Conservation (phyloP, 176 grass and related monocot species). For the Oryza glaberrima region DNA sequence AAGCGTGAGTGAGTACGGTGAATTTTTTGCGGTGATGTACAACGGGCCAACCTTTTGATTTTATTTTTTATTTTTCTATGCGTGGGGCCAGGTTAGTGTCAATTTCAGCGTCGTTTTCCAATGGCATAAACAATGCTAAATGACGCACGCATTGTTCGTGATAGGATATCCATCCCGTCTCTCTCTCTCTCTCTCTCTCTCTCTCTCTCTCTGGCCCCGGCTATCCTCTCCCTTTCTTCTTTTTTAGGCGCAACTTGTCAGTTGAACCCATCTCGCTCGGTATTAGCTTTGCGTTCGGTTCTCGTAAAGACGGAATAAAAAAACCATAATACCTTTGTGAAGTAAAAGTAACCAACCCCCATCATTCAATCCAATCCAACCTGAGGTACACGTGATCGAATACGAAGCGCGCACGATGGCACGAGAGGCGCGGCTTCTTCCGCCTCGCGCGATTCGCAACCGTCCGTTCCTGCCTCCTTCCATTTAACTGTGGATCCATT, state of each 20-base stretch:
- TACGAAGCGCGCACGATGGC: background rate
- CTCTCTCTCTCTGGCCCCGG: background rate
- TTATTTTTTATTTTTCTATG: background rate
- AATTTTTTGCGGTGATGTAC: background rate
- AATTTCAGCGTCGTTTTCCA: background rate
- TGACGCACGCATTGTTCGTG: slow-evolving; percentile 18
- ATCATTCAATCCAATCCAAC: background rate
- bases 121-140: slow-evolving; percentile 21
- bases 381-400: slow-evolving; percentile 47
- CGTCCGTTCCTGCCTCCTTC: slow-evolving; percentile 9
- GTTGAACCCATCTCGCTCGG: background rate
- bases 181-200: background rate
- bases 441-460: background rate
- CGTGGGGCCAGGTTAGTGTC: background rate
- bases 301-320: slow-evolving; percentile 29
- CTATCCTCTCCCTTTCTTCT: background rate
- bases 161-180: slow-evolving; percentile 24
- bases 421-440: slow-evolving; percentile 23
- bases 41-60: background rate
- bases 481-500: background rate
- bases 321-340: slow-evolving; percentile 30
- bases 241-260: slow-evolving; percentile 14
- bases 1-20: background rate
- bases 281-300: background rate
- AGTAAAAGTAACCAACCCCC: background rate